Conservation (phyloP, 169 alveolate genomes). For the Fabrea salina region DNA sequence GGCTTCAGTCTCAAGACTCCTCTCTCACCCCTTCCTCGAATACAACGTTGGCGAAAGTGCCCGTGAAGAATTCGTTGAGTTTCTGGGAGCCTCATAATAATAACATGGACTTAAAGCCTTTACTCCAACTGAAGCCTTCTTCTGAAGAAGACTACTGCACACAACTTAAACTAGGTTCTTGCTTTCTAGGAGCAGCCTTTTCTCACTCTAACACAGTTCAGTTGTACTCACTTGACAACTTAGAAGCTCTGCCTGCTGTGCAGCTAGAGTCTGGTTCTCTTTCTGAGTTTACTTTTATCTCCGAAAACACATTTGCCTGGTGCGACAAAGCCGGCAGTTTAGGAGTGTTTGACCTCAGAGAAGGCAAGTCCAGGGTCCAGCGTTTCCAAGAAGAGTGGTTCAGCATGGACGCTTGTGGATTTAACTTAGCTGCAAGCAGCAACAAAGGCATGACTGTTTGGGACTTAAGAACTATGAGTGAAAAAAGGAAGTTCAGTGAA, state of each 20-base stretch:
- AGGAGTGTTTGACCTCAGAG: conserved; percentile 5
- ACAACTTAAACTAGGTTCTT: neutral
- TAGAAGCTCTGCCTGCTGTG: neutral
- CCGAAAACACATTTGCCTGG: conserved; percentile 11
- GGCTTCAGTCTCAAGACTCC: neutral
- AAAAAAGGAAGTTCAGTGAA: neutral
- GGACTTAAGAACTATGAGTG: neutral
- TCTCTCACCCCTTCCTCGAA: neutral
- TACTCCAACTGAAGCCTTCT: too few relatives aligned
- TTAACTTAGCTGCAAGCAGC: neutral
- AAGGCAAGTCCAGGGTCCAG: neutral
- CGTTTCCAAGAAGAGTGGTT: neutral
- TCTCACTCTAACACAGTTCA: conserved; percentile 3
- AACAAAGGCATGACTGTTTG: neutral
- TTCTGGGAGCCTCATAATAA: too few relatives aligned
- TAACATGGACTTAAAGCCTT: too few relatives aligned
- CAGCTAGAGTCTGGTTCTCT: neutral
- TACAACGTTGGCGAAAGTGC: neutral
- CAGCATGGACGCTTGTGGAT: neutral
- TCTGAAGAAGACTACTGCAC: conserved; percentile 24
- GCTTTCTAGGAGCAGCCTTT: neutral
- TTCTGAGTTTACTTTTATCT: neutral
- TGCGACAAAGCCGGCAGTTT: neutral
- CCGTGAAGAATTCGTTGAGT: conserved; percentile 4
- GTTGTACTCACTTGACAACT: neutral